Percentiles rank a stretch among this genome's conserved stretches.
phyloP scores from a whole-genome alignment of 257 asterid genomes.

The Solanum tacnaense region DNA sequence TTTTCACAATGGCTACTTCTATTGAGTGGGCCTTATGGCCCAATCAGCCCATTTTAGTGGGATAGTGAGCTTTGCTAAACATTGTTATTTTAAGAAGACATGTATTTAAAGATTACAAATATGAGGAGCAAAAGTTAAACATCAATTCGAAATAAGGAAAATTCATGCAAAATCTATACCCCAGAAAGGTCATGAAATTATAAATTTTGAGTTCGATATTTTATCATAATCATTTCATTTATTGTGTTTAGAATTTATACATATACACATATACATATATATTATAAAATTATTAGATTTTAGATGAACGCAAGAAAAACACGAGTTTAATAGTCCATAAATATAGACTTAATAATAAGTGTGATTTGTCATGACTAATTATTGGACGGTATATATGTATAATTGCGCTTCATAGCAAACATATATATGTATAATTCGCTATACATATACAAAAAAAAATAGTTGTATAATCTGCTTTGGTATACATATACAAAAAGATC shows the following conservation, averaged over 20 bases:
- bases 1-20: not conserved
- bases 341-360: too few relatives aligned
- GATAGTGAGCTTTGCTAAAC: not conserved
- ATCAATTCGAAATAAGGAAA: too few relatives aligned
- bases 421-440: too few relatives aligned
- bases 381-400: not conserved
- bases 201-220: not conserved
- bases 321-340: not conserved
- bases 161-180: not conserved
- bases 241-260: too few relatives aligned
- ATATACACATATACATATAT: too few relatives aligned
- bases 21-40: not conserved
- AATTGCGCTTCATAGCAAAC: too few relatives aligned
- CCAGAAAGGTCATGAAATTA: too few relatives aligned
- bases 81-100: not conserved
- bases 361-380: not conserved
- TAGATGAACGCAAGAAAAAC: not conserved
- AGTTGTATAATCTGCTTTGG: too few relatives aligned
- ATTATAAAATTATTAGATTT: too few relatives aligned
- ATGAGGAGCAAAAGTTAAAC: not conserved
- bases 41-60: not conserved
- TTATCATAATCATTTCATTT: not conserved
- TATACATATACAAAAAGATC: too few relatives aligned
- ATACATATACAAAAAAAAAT: too few relatives aligned
- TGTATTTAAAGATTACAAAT: not conserved